These are phyloP conservation scores for Mrakia frigida DNA, from an alignment of 768 basidiomycete genomes.

Conservation along the genomic window DNA sequence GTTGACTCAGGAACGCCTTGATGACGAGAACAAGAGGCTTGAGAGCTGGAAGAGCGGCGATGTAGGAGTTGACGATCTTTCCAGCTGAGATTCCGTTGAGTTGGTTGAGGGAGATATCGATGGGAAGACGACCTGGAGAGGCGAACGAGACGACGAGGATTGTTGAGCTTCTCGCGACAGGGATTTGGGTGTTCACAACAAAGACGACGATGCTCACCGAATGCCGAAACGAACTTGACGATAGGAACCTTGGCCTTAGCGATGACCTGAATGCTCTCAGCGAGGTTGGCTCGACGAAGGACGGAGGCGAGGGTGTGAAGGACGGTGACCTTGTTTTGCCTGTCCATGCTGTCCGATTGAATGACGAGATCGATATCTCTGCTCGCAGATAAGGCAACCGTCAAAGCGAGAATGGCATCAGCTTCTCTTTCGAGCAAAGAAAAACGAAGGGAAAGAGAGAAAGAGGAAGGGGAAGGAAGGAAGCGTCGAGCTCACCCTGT, in stretches of 20 bases:
- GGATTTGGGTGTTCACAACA: background rate
- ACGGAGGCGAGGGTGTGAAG: constrained; percentile 72
- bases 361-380: constrained; percentile 96
- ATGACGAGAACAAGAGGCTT: constrained; percentile 77
- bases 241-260: constrained; percentile 93
- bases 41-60: constrained; percentile 70
- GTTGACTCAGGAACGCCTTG: constrained; percentile 82
- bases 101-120: constrained; percentile 93
- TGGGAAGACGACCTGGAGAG: constrained; percentile 63
- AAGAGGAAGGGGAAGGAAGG: background rate
- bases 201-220: constrained; percentile 48
- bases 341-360: constrained; percentile 68
- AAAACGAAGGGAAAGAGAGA: too few species aligned
- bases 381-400: constrained; percentile 13
- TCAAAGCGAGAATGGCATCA: background rate
- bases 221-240: constrained; percentile 81
- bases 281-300: constrained; percentile 67
- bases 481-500: constrained; percentile 59
- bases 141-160: background rate
- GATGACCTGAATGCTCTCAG: constrained; percentile 77
- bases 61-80: constrained; percentile 70
- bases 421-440: background rate
- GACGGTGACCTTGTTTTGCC: constrained; percentile 55
- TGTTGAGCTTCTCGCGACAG: background rate
- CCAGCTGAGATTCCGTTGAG: constrained; percentile 74